These are phyloP conservation scores for Quillaja saponaria DNA, from an alignment of 306 rosid genomes.

Conservation along the genomic window DNA sequence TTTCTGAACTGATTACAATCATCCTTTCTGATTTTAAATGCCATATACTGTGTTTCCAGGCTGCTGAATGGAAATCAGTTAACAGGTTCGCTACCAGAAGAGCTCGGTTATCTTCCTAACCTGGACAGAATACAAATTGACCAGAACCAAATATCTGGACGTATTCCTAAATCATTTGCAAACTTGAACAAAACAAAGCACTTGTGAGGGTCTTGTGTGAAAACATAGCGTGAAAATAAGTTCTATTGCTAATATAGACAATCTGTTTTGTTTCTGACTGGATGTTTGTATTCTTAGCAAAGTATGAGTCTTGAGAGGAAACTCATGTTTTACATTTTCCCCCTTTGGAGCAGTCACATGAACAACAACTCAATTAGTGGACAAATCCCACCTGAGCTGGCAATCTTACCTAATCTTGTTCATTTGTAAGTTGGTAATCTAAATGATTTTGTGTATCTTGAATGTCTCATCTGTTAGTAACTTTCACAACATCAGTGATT, in stretches of 20 bases:
- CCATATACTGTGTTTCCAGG: slow-evolving; percentile 40
- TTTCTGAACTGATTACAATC: not conserved
- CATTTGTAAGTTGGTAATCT: slow-evolving; percentile 69
- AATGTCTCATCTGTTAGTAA: not conserved
- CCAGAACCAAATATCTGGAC: slow-evolving; percentile 68
- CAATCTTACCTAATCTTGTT: slow-evolving; percentile 54
- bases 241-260: slow-evolving; percentile 6
- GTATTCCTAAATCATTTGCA: slow-evolving; percentile 73
- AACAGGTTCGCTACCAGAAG: slow-evolving; percentile 77
- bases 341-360: slow-evolving; percentile 78
- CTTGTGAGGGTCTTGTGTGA: slow-evolving; percentile 65
- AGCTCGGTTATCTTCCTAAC: slow-evolving; percentile 73
- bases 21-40: slow-evolving; percentile 13
- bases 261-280: slow-evolving; percentile 14
- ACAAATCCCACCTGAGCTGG: slow-evolving; percentile 70
- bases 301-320: not conserved
- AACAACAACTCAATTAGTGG: slow-evolving; percentile 96
- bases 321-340: slow-evolving; percentile 27
- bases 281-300: slow-evolving; percentile 7
- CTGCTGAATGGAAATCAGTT: slow-evolving; percentile 79
- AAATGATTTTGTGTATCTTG: not conserved
- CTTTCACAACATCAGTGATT: not conserved
- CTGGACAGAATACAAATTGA: slow-evolving; percentile 75
- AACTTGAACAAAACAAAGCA: slow-evolving; percentile 56
- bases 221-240: slow-evolving; percentile 16